These are phyloP conservation scores for Arxiozyma heterogenica DNA, from an alignment of 1,139 yeast species.

Conservation along the genomic window DNA sequence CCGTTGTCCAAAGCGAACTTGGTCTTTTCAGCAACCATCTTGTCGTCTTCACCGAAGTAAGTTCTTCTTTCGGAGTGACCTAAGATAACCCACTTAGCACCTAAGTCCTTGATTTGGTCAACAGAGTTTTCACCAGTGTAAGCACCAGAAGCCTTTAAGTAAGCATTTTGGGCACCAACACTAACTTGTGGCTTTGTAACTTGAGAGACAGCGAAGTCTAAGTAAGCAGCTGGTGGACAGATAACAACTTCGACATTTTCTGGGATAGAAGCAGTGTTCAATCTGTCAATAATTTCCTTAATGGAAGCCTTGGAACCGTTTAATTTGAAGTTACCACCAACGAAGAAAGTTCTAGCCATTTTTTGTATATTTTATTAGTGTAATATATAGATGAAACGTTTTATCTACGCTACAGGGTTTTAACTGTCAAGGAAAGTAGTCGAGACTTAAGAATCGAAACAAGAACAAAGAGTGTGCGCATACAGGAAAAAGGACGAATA, in stretches of 20 bases:
- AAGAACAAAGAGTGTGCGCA: background rate
- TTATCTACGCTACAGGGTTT: background rate
- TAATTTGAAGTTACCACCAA: slow-evolving; percentile 98
- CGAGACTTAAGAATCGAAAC: background rate
- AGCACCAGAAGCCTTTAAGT: slow-evolving; percentile 85
- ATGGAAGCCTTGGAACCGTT: slow-evolving; percentile 90
- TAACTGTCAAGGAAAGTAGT: background rate
- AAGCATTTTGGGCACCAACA: slow-evolving; percentile 87
- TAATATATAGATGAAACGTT: background rate
- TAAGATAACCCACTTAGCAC: slow-evolving; percentile 88
- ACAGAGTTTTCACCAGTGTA: slow-evolving; percentile 96
- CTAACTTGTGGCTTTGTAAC: slow-evolving; percentile 64
- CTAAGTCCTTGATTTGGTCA: slow-evolving; percentile 79
- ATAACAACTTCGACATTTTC: slow-evolving; percentile 74
- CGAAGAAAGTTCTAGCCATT: slow-evolving; percentile 88
- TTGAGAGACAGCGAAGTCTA: slow-evolving; percentile 60
- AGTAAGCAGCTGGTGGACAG: slow-evolving; percentile 94
- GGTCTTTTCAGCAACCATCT: slow-evolving; percentile 88
- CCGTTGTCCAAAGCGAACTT: slow-evolving; percentile 88
- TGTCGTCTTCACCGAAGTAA: slow-evolving; percentile 81
- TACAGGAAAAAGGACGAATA: background rate
- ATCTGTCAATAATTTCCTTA: slow-evolving; percentile 69
- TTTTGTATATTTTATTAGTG: slow-evolving; percentile 29
- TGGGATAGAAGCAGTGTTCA: slow-evolving; percentile 72
- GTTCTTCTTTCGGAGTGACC: slow-evolving; percentile 99